These are phyloP conservation scores for Dactylellina sp. DNA, from an alignment of 2,329 filamentous ascomycete genomes.

Conservation along the genomic window DNA sequence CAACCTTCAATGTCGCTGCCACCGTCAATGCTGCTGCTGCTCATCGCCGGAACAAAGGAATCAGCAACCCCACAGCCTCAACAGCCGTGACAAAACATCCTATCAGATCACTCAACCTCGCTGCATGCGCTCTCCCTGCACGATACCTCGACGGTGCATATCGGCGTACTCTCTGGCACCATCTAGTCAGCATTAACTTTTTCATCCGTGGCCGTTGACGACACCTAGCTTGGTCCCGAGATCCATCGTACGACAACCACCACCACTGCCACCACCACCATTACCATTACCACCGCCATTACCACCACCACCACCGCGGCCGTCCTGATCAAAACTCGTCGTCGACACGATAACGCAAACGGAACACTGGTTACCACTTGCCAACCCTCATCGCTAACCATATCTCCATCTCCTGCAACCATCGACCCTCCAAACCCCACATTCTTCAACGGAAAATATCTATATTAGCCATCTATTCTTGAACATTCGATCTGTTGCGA, in stretches of 20 bases:
- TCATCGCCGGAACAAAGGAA: too few relatives aligned
- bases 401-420: not conserved
- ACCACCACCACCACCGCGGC: constrained; percentile 1
- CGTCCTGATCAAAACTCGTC: not conserved
- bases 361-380: not conserved
- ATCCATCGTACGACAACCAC: not conserved
- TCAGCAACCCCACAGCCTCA: too few relatives aligned
- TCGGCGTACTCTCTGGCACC: not conserved
- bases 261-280: constrained; percentile 1
- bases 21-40: too few relatives aligned
- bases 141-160: not conserved
- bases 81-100: not conserved
- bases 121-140: not conserved
- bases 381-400: constrained; percentile 10
- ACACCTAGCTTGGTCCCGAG: not conserved
- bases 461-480: not conserved
- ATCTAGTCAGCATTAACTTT: not conserved
- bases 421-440: constrained; percentile 1
- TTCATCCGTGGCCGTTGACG: not conserved
- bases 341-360: constrained; percentile 42
- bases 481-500: too few relatives aligned
- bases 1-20: too few relatives aligned
- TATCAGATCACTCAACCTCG: not conserved
- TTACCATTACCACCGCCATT: constrained; percentile 1
- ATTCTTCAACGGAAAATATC: not conserved